phyloP scores from a whole-genome alignment of 1,284 basidiomycete genomes.

The Trametes sp. region DNA sequence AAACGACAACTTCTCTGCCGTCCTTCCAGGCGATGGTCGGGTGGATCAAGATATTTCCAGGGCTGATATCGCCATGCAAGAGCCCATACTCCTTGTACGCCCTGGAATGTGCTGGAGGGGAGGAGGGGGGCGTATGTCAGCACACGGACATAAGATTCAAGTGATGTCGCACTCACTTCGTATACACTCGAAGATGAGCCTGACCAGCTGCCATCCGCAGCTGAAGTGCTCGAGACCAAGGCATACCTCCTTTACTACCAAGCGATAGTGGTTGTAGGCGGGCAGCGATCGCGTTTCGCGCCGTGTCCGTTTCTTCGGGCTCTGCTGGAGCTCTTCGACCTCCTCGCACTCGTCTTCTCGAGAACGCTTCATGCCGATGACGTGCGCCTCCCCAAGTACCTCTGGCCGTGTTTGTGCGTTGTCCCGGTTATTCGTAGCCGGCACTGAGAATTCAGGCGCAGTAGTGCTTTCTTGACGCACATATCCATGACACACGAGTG shows the following conservation, averaged over 20 bases:
- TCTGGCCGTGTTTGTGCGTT: no score
- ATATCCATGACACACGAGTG: slow-evolving; percentile 14
- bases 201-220: slow-evolving; percentile 4
- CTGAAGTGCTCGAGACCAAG: not conserved
- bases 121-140: not conserved
- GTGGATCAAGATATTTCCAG: slow-evolving; percentile 9
- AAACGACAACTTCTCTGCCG: slow-evolving; percentile 1
- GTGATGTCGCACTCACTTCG: not conserved
- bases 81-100: slow-evolving; percentile 3
- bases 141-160: no score
- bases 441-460: not conserved
- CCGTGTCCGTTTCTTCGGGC: not conserved
- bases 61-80: slow-evolving; percentile 21
- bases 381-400: not conserved
- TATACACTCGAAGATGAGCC: slow-evolving; percentile 1
- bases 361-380: slow-evolving; percentile 1
- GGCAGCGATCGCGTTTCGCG: not conserved
- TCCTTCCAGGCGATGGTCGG: slow-evolving; percentile 1
- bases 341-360: slow-evolving; percentile 1
- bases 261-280: not conserved
- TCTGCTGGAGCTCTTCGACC: not conserved
- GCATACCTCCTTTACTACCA: slow-evolving; percentile 9
- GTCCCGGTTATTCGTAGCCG: no score
- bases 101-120: slow-evolving; percentile 6
- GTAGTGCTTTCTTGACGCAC: not conserved